Evolutionary conservation across 2,329 filamentous ascomycete species (phyloP), one percentile per base, ranked within the genome.

Genomic region (Emmonsiellopsis sp.): DNA sequence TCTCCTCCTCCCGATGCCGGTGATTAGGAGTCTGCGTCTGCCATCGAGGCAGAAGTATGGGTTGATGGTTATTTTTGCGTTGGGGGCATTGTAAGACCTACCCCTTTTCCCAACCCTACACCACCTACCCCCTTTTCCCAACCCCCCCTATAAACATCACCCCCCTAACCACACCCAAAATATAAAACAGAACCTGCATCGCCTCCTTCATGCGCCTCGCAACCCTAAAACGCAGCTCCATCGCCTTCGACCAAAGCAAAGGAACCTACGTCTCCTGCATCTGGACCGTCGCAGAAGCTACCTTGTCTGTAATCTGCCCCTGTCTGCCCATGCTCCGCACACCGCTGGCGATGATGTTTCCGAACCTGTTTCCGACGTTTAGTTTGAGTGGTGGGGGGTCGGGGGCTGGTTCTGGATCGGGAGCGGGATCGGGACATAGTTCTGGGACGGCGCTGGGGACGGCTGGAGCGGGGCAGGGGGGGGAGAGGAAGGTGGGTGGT

Each of bases 31-130:
- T 6, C 57, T 68, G 15, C 59, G 62, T 20, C 54, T 71, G 13
- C 62, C 63, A 10, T 26, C 54, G 3, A 68, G 68, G 2, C 76
- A 79, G 53, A 79, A 80, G 52, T 62, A 78, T 11, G 79, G 77
- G 0, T 70, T 84, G 38, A 69, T 62, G 59, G 62, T 52, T 56
- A 69, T 65, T 47, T 70, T 69, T 65, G 70, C 66, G 26, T 58
- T 69, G 55, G 73, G 59, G 34, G 60, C 45, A 61, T 73, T 67
- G 69, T 71, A 57, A 59, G 67, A n/a, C n/a, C n/a, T n/a, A n/a
- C 30, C 41, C 31, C 9, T 44, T 11, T 5, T 11, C 44, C 41
- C 11, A 11, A n/a, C 46, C 32, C 16, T n/a, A n/a, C n/a, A n/a
- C n/a, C n/a, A n/a, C n/a, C n/a, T n/a, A n/a, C n/a, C 30, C 41